A percentile compares a stretch with the other conserved stretches of the same genome.
phyloP scores from a whole-genome alignment of 2,329 filamentous ascomycete genomes.

The Penicillium expansum region DNA sequence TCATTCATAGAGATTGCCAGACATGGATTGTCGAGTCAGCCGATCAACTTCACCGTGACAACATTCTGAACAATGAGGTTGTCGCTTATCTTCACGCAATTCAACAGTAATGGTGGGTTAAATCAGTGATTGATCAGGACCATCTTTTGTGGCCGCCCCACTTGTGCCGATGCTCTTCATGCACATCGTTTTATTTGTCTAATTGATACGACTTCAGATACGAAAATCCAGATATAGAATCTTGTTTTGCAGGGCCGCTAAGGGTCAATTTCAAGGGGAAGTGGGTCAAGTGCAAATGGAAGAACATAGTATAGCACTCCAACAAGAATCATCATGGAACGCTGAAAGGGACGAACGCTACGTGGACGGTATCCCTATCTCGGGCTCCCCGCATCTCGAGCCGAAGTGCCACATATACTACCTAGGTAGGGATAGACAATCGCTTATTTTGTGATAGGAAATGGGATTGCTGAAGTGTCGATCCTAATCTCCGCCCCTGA shows the following conservation, averaged over 20 bases:
- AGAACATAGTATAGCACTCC: neutral
- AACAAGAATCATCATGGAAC: neutral
- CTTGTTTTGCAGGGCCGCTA: neutral
- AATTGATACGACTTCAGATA: neutral
- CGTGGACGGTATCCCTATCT: neutral
- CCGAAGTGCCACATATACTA: neutral
- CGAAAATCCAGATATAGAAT: neutral
- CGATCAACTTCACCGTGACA: conserved; percentile 27
- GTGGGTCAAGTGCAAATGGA: neutral
- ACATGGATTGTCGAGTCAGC: conserved; percentile 40
- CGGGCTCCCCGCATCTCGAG: neutral
- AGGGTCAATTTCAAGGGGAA: neutral
- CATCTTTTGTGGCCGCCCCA: neutral
- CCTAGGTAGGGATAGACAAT: neutral
- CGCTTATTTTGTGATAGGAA: neutral
- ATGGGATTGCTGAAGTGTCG: neutral
- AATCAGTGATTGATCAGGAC: neutral
- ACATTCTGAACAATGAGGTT: conserved; percentile 26
- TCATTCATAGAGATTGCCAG: conserved; percentile 36
- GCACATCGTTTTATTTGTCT: neutral
- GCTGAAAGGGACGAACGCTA: no score
- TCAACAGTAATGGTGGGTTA: conserved; percentile 18
- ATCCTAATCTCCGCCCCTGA: neutral
- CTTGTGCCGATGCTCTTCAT: neutral
- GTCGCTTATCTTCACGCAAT: conserved; percentile 26